Evolutionary conservation across 179 eudicot species (phyloP), one percentile per base, ranked within the genome.

Genomic region (Actinidia chinensis): DNA sequence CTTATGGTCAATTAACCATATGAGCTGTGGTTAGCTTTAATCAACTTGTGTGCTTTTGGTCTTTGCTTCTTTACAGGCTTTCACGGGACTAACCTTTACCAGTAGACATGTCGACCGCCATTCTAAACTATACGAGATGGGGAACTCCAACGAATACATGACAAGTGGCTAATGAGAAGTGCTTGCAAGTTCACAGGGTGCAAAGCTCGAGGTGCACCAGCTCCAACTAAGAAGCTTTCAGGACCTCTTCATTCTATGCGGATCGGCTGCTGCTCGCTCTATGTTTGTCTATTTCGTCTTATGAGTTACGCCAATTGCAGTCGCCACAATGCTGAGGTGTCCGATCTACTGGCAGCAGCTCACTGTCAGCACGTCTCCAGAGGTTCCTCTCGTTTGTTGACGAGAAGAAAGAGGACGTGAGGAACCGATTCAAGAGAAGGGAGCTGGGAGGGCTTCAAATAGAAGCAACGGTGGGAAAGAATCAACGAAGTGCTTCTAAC

Each of bases 111-210:
- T 91, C 97, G 43, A 91, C 89, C 5, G 97, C 98, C 11, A 82
- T 91, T 58, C 84, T 93, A 61, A 85, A 51, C 82, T 93, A 48
- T 88, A 7, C 93, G 90, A 92, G 85, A 82, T 25, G 97, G 98
- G 0, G 97, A 93, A 48, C 83, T 93, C 50, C 97, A 93, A 23
- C 83, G 97, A 80, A 91, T 91, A 82, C 93, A 89, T 64, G 97
- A 93, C 79, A 91, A 91, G 79, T 93, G 98, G 98, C 87, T 93
- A 9, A 86, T 36, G 70, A 71, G 89, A 64, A 92, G 91, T 18
- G 91, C 94, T 8, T 93, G 98, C 84, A 90, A 90, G 88, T 70
- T 89, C 85, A 73, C 94, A 88, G 82, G 87, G 84, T 23, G 73
- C 92, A 4, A 84, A 79, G 82, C 84, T 90, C 12, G 76, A 51